Conservation (phyloP, 768 basidiomycete genomes). For the Chiua virens region DNA sequence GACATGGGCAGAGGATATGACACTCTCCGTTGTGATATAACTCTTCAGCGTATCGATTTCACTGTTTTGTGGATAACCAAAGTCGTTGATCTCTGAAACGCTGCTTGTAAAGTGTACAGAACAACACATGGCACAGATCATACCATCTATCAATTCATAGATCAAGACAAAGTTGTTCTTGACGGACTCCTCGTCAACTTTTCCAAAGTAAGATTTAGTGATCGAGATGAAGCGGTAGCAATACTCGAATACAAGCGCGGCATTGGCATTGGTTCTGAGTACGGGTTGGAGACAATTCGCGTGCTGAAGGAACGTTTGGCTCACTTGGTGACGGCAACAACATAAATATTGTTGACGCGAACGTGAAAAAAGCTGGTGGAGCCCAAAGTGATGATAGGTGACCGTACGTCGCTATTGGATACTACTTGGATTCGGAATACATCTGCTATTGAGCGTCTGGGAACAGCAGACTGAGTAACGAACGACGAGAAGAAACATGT, state of each 20-base stretch:
- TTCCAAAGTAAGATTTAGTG: slow-evolving; percentile 94
- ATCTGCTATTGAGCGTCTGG: slow-evolving; percentile 92
- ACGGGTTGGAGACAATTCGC: neutral
- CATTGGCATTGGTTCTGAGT: slow-evolving; percentile 89
- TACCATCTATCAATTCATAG: slow-evolving; percentile 97
- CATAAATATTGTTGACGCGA: slow-evolving; percentile 90
- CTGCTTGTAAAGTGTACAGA: slow-evolving; percentile 3
- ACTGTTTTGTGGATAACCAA: slow-evolving; percentile 98
- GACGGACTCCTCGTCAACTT: slow-evolving; percentile 95
- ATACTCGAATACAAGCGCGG: slow-evolving; percentile 97
- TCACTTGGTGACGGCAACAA: slow-evolving; percentile 95
- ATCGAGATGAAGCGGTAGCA: slow-evolving; percentile 96
- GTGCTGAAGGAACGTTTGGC: slow-evolving; percentile 19
- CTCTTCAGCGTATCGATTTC: slow-evolving; percentile 97
- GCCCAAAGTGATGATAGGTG: slow-evolving; percentile 95
- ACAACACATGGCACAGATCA: slow-evolving; percentile 12
- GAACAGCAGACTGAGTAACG: slow-evolving; percentile 3
- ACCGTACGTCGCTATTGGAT: slow-evolving; percentile 94
- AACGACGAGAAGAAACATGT: slow-evolving; percentile 7
- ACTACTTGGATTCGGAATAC: slow-evolving; percentile 99
- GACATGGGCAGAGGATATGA: slow-evolving; percentile 82
- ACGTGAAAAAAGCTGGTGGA: slow-evolving; percentile 99
- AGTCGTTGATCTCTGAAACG: slow-evolving; percentile 90
- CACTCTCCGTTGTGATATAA: slow-evolving; percentile 97
- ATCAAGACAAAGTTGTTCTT: slow-evolving; percentile 99